Evolutionary conservation across 176 grass and related monocot species (phyloP).

Genomic region (Oryza punctata): DNA sequence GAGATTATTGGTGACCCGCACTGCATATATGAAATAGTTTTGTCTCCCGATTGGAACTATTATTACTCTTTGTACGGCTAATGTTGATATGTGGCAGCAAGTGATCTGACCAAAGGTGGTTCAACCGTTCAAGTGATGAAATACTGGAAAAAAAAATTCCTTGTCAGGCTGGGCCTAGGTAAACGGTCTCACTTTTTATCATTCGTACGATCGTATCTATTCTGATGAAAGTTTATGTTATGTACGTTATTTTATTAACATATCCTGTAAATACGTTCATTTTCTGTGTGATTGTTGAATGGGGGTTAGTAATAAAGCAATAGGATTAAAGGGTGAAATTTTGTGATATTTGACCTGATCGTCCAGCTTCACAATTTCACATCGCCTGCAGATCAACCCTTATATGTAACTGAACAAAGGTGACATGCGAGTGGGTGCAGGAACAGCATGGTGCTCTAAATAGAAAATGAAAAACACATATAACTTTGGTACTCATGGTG

Average conservation of each 20-base stretch:
- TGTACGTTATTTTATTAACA: background rate
- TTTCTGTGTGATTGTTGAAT: constrained; percentile 21
- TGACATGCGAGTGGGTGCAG: background rate
- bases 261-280: background rate
- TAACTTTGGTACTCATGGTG: background rate
- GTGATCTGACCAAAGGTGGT: constrained; percentile 8
- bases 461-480: background rate
- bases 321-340: background rate
- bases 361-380: background rate
- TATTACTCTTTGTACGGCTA: background rate
- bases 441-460: background rate
- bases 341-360: background rate
- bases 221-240: background rate
- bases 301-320: background rate
- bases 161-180: background rate
- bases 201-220: background rate
- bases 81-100: background rate
- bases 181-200: background rate
- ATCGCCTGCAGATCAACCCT: background rate
- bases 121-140: background rate
- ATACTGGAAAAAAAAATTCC: background rate
- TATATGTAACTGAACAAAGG: background rate
- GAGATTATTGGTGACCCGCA: constrained; percentile 55
- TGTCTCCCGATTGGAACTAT: background rate
- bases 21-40: background rate